Evolutionary conservation across 768 basidiomycete genomes (phyloP).

Genomic region (Termitomyces sp.): DNA sequence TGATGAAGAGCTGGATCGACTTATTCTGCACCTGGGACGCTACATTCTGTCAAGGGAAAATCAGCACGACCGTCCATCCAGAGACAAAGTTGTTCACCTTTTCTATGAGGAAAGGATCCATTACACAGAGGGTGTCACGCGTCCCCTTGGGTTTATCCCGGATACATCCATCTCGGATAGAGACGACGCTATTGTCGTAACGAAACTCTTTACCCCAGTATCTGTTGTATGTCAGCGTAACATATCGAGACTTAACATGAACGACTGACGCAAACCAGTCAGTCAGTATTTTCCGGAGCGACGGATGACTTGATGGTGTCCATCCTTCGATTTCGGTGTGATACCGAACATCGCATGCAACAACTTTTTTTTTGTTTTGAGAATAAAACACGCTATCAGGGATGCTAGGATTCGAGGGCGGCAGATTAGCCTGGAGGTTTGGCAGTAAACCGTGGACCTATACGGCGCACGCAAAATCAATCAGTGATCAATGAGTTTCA

Average conservation of each 20-base stretch:
- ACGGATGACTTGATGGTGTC: slow-evolving; percentile 8
- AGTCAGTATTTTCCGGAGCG: slow-evolving; percentile 19
- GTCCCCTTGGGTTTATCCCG: not conserved
- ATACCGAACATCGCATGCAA: slow-evolving; percentile 27
- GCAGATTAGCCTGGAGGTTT: slow-evolving; percentile 42
- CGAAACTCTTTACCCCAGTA: slow-evolving; percentile 40
- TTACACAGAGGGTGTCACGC: not conserved
- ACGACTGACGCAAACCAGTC: slow-evolving; percentile 39
- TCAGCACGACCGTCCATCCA: not conserved
- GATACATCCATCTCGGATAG: slow-evolving; percentile 7
- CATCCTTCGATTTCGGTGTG: slow-evolving; percentile 4
- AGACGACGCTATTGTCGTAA: slow-evolving; percentile 14
- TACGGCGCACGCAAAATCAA: not conserved
- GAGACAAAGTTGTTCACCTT: not conserved
- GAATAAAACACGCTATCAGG: slow-evolving; percentile 27
- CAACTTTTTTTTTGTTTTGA: slow-evolving; percentile 12
- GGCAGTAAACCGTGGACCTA: slow-evolving; percentile 43
- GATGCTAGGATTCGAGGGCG: slow-evolving; percentile 5
- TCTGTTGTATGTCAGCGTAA: slow-evolving; percentile 21
- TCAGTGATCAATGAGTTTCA: not conserved
- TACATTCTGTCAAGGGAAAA: slow-evolving; percentile 7
- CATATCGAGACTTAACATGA: not conserved
- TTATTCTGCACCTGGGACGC: not conserved
- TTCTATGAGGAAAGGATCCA: slow-evolving; percentile 10
- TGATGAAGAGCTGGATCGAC: not conserved